phyloP scores from a whole-genome alignment of 106 monocot species.

The Dioscorea dumetorum region DNA sequence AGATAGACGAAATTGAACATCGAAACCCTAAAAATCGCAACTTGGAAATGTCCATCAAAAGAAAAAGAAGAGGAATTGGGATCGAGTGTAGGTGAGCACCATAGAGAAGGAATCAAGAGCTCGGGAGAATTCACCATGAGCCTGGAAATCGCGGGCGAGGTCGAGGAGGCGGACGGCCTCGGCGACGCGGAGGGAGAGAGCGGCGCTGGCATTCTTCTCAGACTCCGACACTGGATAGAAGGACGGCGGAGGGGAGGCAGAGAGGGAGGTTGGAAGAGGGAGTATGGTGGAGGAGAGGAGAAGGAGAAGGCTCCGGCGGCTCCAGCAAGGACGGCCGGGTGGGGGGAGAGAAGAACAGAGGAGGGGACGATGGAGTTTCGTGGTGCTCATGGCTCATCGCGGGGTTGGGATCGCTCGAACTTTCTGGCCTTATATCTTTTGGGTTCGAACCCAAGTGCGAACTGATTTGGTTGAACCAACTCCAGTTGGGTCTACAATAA shows the following conservation, averaged over 20 bases:
- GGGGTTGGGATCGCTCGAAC: not conserved
- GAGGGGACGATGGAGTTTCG: not conserved
- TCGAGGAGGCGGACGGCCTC: conserved; percentile 58
- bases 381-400: not conserved
- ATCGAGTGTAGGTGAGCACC: conserved; percentile 4
- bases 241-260: conserved; percentile 1
- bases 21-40: not conserved
- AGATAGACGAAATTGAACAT: not conserved
- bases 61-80: not conserved
- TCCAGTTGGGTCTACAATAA: not conserved
- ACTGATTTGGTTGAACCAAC: not conserved
- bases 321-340: no score
- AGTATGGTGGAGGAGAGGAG: conserved; percentile 21
- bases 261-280: conserved; percentile 5
- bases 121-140: conserved; percentile 50
- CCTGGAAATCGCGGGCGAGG: conserved; percentile 51
- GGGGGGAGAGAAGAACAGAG: conserved; percentile 10
- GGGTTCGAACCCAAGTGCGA: no score
- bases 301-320: not conserved
- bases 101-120: conserved; percentile 52
- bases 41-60: not conserved
- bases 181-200: conserved; percentile 37
- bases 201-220: conserved; percentile 42
- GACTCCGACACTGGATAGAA: conserved; percentile 35
- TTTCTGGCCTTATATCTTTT: not conserved